Evolutionary conservation across 345 rosid genomes (phyloP), one percentile per base, ranked within the genome.

Genomic region (Salix caprea): DNA sequence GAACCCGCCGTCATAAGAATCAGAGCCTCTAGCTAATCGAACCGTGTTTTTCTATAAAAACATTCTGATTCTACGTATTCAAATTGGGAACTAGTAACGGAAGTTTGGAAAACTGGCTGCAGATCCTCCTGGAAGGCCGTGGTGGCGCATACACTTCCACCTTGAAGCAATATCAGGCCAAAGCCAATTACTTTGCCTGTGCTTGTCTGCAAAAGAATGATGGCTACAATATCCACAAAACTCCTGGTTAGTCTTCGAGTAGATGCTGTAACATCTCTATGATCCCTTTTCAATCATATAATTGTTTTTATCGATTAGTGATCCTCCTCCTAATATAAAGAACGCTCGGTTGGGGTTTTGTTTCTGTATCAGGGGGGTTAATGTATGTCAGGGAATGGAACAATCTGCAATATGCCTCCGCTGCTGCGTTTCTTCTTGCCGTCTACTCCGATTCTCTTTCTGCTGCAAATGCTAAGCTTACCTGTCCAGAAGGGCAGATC

Each of bases 381-480:
- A 86, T 94, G 86, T 87, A 92, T 46, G 82, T 91, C 12, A 82
- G 90, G n/a, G 89, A 91, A 65, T 92, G 98, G 98, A 92, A 94
- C 90, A 92, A 91, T 82, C 30, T 92, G 83, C 98, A 94, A 76
- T 94, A 91, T 67, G 90, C 85, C 71, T 90, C 96, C 23, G 84
- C 96, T 0, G 92, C 96, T 19, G 87, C 96, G 4, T 92, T 89
- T 80, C 91, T 92, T 76, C 84, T 86, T 0, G 79, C 91, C 0
- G 86, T 91, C 44, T 92, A 92, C 71, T 92, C 96, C 3, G 88
- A 85, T 62, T 90, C 90, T 74, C 88, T 92, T 34, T 81, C 90
- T 8, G 82, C 88, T 4, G 88, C 91, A 12, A 90, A 89, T n/a
- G 79, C 91, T 74, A 86, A 86, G 75, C 87, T 91, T 66, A 79